Base-by-base conservation (phyloP, 441 rosid genomes). In the Syzygium syzygioides region DNA sequence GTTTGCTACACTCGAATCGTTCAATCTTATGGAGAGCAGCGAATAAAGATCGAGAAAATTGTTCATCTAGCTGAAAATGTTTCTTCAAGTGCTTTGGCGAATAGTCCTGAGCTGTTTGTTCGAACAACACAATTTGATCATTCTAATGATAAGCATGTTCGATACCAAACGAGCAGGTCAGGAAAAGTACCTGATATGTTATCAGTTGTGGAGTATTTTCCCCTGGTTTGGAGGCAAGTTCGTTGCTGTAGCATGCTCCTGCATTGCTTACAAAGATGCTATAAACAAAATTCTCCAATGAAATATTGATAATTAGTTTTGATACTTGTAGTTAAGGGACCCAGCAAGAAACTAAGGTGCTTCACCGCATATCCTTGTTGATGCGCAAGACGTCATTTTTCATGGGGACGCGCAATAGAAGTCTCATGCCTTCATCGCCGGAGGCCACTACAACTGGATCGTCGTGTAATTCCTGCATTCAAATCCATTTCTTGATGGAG, bases 91-190 rank as follows among this genome's bases (percentile, higher is more conserved):
- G 80, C 80, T 71, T 71, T 20, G 50, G 50, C 9, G 15, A 37
- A 20, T 5, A 0, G 80, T 37, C 4, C 80, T 15, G 15, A 34
- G 20, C 14, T 26, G 0, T n/a, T 62, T 37, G 15, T 30, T 64
- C 50, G 28, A 20, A 19, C 4, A 10, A 23, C 28, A 34, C 50
- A 34, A 34, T 14, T 19, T 13, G 9, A 71, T 34, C 80, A 20
- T 20, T 71, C 50, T 34, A 11, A 71, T 71, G 80, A 20, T 37
- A 20, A 37, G 80, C 0, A 20, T 71, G 28, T 10, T 20, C 7
- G 80, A 20, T 13, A 2, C 50, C 50, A 71, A 71, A 20, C 7
- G 28, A 71, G 50, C 80, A 37, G 50, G 26, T 34, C 50, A 37
- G 50, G 80, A 71, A 71, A 9, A 37, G 20, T 4, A 34, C 25